Conservation (phyloP, 305 asterid species). For the Solanum hybrid region DNA sequence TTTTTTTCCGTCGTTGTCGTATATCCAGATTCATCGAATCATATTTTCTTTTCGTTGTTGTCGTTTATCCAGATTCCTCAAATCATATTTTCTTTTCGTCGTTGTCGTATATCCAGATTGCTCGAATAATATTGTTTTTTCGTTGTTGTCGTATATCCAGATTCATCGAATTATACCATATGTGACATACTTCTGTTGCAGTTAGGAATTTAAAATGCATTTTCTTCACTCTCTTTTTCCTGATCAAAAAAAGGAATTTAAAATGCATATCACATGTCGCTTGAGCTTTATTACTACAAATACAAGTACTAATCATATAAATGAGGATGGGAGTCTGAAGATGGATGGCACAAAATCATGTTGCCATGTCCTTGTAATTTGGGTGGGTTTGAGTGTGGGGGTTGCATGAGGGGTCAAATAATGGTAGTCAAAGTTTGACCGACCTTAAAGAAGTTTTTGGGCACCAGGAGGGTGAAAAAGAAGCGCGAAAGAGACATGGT, state of each 20-base stretch:
- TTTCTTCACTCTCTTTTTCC: neutral
- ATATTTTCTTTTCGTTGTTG: neutral
- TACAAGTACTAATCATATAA: neutral
- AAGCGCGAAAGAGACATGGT: neutral
- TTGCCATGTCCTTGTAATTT: neutral
- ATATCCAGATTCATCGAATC: neutral
- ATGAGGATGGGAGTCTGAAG: neutral
- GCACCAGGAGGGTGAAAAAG: neutral
- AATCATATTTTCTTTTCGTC: neutral
- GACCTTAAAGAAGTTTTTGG: neutral
- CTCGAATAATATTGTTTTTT: neutral
- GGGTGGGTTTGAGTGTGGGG: neutral
- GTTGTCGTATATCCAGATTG: neutral
- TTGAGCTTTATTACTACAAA: neutral
- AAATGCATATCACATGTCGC: neutral
- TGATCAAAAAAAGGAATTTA: neutral
- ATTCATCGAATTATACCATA: neutral
- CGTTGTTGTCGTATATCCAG: neutral
- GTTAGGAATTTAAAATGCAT: neutral
- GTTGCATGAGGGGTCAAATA: neutral
- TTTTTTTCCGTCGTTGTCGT: neutral
- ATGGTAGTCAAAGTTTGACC: neutral
- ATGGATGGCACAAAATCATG: neutral
- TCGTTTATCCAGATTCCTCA: neutral
- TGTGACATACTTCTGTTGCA: neutral